A percentile compares a stretch with the other conserved stretches of the same genome.
phyloP scores from a whole-genome alignment of 2,329 filamentous ascomycete genomes.

The Xylaria sp. region DNA sequence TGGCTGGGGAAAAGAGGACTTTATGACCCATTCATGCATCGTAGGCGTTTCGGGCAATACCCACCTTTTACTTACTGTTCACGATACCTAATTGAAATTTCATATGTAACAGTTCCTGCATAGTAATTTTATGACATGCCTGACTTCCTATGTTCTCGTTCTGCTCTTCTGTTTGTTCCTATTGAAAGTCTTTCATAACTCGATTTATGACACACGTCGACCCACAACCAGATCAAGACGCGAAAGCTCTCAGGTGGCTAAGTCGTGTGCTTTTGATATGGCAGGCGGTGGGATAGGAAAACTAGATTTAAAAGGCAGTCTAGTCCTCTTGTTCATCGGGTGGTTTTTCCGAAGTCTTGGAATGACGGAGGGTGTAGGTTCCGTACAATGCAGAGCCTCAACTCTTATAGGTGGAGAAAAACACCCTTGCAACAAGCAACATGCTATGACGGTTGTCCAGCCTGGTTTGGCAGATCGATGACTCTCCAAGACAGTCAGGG shows the following conservation, averaged over 20 bases:
- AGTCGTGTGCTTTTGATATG: too few relatives aligned
- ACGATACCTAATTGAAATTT: slow-evolving; percentile 34
- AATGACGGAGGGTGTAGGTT: slow-evolving; percentile 33
- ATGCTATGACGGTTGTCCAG: neutral
- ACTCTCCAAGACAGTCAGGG: slow-evolving; percentile 10
- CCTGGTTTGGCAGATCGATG: slow-evolving; percentile 4
- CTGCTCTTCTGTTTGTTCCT: neutral
- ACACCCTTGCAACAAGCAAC: slow-evolving; percentile 14
- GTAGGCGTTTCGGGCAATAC: slow-evolving; percentile 34
- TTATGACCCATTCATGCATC: slow-evolving; percentile 31
- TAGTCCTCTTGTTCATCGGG: slow-evolving; percentile 2
- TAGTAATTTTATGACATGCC: neutral
- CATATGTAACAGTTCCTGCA: neutral
- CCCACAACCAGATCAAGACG: neutral
- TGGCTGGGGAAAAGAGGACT: slow-evolving; percentile 17
- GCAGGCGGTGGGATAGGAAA: neutral
- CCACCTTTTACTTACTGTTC: slow-evolving; percentile 30
- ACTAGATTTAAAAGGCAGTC: neutral
- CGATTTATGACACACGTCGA: neutral
- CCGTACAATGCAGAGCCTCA: slow-evolving; percentile 33
- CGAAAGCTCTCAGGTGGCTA: neutral
- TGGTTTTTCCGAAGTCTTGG: slow-evolving; percentile 8
- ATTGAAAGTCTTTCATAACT: neutral
- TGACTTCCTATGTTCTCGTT: neutral
- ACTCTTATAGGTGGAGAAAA: slow-evolving; percentile 35